Percentiles rank a stretch among this genome's conserved stretches.
These are phyloP conservation scores for Tolypocladium nubicola DNA, from an alignment of 2,329 filamentous ascomycete species.

Conservation along the genomic window DNA sequence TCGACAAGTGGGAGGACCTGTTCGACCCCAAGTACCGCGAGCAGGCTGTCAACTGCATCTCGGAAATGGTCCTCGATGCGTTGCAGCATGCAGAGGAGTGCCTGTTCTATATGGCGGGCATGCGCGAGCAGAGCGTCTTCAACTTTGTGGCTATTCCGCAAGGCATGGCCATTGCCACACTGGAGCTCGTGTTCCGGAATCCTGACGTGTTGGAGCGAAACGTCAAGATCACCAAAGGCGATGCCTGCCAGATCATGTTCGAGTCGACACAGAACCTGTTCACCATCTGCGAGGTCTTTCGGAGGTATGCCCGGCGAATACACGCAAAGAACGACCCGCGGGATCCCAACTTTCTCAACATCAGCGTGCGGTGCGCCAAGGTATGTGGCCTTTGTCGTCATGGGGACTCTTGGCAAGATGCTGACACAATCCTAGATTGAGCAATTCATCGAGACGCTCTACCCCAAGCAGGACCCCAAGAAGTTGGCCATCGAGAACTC, in stretches of 20 bases:
- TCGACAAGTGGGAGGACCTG: slow-evolving; percentile 79
- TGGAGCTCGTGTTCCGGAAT: slow-evolving; percentile 89
- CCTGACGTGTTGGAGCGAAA: slow-evolving; percentile 75
- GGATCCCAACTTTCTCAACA: slow-evolving; percentile 85
- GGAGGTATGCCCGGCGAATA: slow-evolving; percentile 67
- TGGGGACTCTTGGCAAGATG: neutral
- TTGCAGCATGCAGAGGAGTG: slow-evolving; percentile 83
- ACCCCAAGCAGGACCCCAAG: slow-evolving; percentile 71
- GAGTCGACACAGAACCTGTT: slow-evolving; percentile 85
- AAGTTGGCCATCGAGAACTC: slow-evolving; percentile 32
- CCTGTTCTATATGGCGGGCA: slow-evolving; percentile 92
- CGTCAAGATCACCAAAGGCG: slow-evolving; percentile 93
- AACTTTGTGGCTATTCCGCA: slow-evolving; percentile 98
- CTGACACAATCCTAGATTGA: slow-evolving; percentile 54
- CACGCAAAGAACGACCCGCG: slow-evolving; percentile 88
- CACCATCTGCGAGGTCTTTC: slow-evolving; percentile 73
- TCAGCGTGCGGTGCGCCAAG: slow-evolving; percentile 83
- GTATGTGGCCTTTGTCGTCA: slow-evolving; percentile 28
- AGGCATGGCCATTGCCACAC: slow-evolving; percentile 90
- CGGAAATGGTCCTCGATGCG: slow-evolving; percentile 89
- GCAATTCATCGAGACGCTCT: slow-evolving; percentile 89
- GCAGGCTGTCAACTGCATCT: slow-evolving; percentile 72
- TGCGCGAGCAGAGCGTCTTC: slow-evolving; percentile 94
- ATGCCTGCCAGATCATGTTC: slow-evolving; percentile 84
- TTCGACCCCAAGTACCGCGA: slow-evolving; percentile 73